Evolutionary conservation across 2,329 filamentous ascomycete species (phyloP).

Genomic region (Hypoxylon sp.): DNA sequence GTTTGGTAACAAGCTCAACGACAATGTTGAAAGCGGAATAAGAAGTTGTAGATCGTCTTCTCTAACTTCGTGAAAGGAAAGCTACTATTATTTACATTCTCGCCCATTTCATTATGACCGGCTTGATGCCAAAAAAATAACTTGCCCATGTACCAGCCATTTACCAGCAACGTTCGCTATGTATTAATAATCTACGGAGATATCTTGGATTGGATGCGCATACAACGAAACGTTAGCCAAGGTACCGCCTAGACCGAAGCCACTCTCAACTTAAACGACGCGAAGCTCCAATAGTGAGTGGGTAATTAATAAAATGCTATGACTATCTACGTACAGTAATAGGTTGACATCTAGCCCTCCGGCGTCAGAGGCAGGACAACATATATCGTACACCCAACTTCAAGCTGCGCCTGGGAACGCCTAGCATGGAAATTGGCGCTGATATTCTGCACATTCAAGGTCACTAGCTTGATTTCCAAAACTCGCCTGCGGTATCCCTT

Average conservation of each 20-base stretch:
- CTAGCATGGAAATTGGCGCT: background rate
- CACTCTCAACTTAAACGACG: slow-evolving; percentile 3
- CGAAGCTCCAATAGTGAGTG: slow-evolving; percentile 9
- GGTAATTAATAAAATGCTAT: slow-evolving; percentile 13
- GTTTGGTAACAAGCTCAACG: background rate
- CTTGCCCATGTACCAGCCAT: background rate
- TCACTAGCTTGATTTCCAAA: background rate
- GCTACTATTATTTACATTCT: background rate
- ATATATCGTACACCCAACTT: slow-evolving; percentile 3
- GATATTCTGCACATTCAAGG: background rate
- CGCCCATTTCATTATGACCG: background rate
- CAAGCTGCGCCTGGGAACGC: background rate
- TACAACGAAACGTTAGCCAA: background rate
- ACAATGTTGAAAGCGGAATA: background rate
- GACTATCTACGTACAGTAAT: background rate
- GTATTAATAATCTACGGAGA: background rate
- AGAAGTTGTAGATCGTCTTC: background rate
- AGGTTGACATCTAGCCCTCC: background rate
- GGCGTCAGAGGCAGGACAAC: slow-evolving; percentile 10
- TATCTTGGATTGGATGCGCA: background rate
- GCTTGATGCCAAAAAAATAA: background rate
- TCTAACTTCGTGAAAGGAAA: background rate
- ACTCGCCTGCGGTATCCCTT: background rate
- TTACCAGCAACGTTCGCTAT: background rate
- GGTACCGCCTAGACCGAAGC: slow-evolving; percentile 4